Conservation (phyloP, 2,329 filamentous ascomycete species). For the Chaetomiaceae sp. region DNA sequence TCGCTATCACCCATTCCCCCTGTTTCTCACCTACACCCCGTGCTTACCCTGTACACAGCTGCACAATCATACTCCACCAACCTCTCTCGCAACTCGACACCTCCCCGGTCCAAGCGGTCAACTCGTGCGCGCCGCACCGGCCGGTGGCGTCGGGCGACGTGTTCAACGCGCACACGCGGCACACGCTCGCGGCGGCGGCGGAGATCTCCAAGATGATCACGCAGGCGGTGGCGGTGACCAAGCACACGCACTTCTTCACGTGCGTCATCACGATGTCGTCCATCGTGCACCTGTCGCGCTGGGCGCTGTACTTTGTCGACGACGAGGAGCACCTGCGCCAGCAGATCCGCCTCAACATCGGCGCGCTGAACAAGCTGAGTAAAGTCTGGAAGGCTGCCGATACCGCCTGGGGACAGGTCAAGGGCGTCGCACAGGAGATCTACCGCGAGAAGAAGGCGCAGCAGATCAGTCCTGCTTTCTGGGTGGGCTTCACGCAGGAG, state of each 20-base stretch:
- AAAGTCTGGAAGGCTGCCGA: slow-evolving; percentile 67
- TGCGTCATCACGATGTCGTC: slow-evolving; percentile 73
- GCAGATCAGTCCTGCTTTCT: slow-evolving; percentile 47
- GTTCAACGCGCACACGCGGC: slow-evolving; percentile 66
- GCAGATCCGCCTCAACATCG: slow-evolving; percentile 72
- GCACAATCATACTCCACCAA: slow-evolving; percentile 70
- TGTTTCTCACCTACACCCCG: background rate
- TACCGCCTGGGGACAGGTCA: slow-evolving; percentile 65
- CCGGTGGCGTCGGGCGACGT: slow-evolving; percentile 42
- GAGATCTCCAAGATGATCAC: slow-evolving; percentile 70
- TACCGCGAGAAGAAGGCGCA: slow-evolving; percentile 53
- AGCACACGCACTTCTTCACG: slow-evolving; percentile 78
- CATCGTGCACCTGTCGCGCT: slow-evolving; percentile 76
- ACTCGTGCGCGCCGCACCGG: slow-evolving; percentile 59
- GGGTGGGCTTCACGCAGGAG: slow-evolving; percentile 49
- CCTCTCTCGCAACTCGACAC: slow-evolving; percentile 69
- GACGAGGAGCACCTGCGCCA: slow-evolving; percentile 64
- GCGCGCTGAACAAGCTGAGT: slow-evolving; percentile 63
- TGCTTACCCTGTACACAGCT: slow-evolving; percentile 30
- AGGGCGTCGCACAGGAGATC: slow-evolving; percentile 72
- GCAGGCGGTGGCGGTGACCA: slow-evolving; percentile 63
- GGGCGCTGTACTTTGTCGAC: slow-evolving; percentile 58
- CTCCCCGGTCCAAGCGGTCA: slow-evolving; percentile 51
- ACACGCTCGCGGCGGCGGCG: slow-evolving; percentile 72
- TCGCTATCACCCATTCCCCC: background rate